Base-by-base conservation (phyloP, 495 filamentous ascomycete species). In the Lophium mytilinum region DNA sequence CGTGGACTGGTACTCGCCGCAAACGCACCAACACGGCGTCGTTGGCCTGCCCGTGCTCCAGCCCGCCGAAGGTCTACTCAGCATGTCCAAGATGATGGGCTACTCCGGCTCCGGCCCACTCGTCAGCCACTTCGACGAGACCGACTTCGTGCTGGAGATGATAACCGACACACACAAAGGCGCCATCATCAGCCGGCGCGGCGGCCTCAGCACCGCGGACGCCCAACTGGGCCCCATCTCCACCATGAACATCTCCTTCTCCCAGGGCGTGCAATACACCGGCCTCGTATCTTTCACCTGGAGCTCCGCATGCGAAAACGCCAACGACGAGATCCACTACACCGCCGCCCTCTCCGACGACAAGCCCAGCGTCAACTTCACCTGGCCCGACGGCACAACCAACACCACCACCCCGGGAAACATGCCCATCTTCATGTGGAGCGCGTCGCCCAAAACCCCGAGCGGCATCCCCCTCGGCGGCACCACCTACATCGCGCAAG, bases 271-370 rank as follows among this genome's bases (percentile, higher is more conserved):
- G 2, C 9, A 9, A 2, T 55, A 55, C 34, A 40, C 46, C 18
- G 53, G 53, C 10, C 40, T 55, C 5, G 53, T 55, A 1, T 1
- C 39, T 1, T 47, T 55, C 41, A 45, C 3, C 10, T 55, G 53
- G 53, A 41, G n/a, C n/a, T 35, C 53, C 8, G 17, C 30, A 9
- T 55, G 53, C 39, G 53, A 55, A 34, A 10, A 40, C 5, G 53
- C 53, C 15, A 35, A 55, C 15, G 53, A 55, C n/a, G 53, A 55
- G n/a, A 47, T 55, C 30, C 14, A 17, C n/a, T 55, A 55, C 41
- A 15, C 39, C 9, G 47, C 47, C 41, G 33, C 18, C 24, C n/a
- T 47, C 3, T 0, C 15, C 9, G 15, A 17, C 15, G 53, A 18
- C 39, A 34, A 55, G 11, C 18, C 39, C 11, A 19, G 19, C 19